A percentile compares a stretch with the other conserved stretches of the same genome.
Conservation (phyloP, 202 grass and related monocot genomes). For the Saccharum hybrid region DNA sequence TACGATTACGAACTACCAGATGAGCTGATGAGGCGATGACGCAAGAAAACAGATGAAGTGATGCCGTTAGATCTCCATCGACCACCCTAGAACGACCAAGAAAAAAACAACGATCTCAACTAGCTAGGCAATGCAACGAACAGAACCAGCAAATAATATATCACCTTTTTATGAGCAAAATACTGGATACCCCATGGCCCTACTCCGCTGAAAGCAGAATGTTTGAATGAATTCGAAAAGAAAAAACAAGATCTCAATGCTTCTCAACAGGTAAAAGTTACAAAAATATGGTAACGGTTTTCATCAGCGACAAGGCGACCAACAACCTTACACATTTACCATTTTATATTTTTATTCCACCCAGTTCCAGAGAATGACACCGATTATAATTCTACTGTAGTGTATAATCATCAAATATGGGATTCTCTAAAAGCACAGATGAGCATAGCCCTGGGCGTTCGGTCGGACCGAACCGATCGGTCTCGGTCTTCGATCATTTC, state of each 20-base stretch:
- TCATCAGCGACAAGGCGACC: not conserved
- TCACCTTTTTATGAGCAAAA: not conserved
- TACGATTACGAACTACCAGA: too few species aligned
- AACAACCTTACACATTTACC: constrained; percentile 25
- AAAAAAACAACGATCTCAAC: not conserved
- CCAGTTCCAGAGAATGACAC: constrained; percentile 22
- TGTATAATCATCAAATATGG: constrained; percentile 37
- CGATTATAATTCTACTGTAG: constrained; percentile 20
- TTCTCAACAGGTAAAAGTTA: not conserved
- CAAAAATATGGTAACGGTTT: not conserved
- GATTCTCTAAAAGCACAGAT: constrained; percentile 17
- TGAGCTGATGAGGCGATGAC: too few species aligned
- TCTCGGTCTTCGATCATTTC: too few species aligned
- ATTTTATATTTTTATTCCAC: constrained; percentile 33
- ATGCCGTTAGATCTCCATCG: too few species aligned
- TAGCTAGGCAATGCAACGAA: not conserved
- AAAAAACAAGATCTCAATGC: not conserved
- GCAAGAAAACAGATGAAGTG: too few species aligned
- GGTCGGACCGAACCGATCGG: too few species aligned
- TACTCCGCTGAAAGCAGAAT: not conserved
- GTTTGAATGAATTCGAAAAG: not conserved
- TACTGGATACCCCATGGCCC: too few species aligned
- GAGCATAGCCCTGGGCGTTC: too few species aligned
- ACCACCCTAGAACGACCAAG: too few species aligned
- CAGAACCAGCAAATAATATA: not conserved